phyloP scores from a whole-genome alignment of 78 protist genomes.

The Dictyostelium firmibasis region DNA sequence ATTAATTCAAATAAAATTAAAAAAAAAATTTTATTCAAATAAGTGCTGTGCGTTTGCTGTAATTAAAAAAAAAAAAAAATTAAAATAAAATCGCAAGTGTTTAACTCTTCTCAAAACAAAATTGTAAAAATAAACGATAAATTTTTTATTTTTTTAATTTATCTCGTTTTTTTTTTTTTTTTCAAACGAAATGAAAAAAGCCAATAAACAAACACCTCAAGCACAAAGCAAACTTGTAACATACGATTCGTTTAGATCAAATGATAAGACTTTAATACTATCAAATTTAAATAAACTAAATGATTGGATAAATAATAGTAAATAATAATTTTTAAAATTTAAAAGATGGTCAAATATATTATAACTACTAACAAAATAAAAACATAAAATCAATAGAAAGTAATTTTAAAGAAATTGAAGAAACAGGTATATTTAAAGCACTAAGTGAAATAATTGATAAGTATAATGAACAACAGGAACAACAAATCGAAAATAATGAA shows the following conservation, averaged over 20 bases:
- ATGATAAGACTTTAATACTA: background rate
- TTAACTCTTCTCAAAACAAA: too few relatives aligned
- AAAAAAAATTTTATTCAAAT: too few relatives aligned
- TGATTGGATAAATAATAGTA: slow-evolving; percentile 60
- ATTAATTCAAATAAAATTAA: too few relatives aligned
- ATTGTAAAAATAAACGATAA: background rate
- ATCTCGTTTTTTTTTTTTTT: background rate
- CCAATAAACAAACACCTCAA: background rate
- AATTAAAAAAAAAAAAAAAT: too few relatives aligned
- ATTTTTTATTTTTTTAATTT: background rate
- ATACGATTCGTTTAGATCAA: slow-evolving; percentile 36
- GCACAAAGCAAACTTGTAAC: background rate
- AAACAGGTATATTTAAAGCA: slow-evolving; percentile 32
- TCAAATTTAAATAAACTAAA: slow-evolving; percentile 17
- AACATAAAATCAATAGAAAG: background rate
- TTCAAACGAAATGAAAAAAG: background rate
- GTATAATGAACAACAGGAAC: background rate
- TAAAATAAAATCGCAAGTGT: too few relatives aligned
- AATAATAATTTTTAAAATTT: background rate
- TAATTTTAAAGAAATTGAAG: slow-evolving; percentile 28
- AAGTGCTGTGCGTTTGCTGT: too few relatives aligned
- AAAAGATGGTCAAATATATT: too few relatives aligned
- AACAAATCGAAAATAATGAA: background rate
- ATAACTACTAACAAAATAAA: background rate
- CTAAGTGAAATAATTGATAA: slow-evolving; percentile 14